phyloP scores from a whole-genome alignment of 2,329 filamentous ascomycete species.

The Mariannaea elegans region DNA sequence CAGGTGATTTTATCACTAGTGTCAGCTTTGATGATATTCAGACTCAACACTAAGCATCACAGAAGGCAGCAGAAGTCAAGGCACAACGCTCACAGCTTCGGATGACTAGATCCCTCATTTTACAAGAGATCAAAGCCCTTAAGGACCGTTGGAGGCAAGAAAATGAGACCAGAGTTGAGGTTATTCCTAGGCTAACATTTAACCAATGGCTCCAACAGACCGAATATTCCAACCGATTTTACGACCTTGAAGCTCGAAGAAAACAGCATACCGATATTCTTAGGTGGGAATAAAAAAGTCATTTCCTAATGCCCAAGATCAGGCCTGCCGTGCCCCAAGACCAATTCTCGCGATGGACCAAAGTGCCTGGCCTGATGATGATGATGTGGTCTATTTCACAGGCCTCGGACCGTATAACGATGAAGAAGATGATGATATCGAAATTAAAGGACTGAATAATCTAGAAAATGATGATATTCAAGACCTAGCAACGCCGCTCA shows the following conservation, averaged over 20 bases:
- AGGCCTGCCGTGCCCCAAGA: not conserved
- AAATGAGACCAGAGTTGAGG: not conserved
- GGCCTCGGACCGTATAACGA: not conserved
- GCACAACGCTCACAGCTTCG: not conserved
- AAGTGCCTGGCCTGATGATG: not conserved
- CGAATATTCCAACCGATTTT: not conserved
- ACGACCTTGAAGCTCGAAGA: not conserved
- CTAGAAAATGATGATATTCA: too few species aligned
- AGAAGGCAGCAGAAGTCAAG: not conserved
- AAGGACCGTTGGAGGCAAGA: not conserved
- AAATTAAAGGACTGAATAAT: too few species aligned
- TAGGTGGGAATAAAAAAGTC: too few species aligned
- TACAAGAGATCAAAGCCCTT: not conserved
- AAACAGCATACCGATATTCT: not conserved
- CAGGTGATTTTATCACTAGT: not conserved
- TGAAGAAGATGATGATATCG: not conserved
- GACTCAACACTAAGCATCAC: not conserved
- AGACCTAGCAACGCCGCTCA: too few species aligned
- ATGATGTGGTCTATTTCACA: not conserved
- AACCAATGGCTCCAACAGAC: not conserved
- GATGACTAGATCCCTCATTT: not conserved
- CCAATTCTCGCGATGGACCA: not conserved
- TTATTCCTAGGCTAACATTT: not conserved
- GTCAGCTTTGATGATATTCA: not conserved
- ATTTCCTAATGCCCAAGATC: not conserved